Percentiles rank a stretch among this genome's conserved stretches.
These are phyloP conservation scores for Cryphonectria japonica DNA, from an alignment of 2,329 filamentous ascomycete genomes.

Conservation along the genomic window DNA sequence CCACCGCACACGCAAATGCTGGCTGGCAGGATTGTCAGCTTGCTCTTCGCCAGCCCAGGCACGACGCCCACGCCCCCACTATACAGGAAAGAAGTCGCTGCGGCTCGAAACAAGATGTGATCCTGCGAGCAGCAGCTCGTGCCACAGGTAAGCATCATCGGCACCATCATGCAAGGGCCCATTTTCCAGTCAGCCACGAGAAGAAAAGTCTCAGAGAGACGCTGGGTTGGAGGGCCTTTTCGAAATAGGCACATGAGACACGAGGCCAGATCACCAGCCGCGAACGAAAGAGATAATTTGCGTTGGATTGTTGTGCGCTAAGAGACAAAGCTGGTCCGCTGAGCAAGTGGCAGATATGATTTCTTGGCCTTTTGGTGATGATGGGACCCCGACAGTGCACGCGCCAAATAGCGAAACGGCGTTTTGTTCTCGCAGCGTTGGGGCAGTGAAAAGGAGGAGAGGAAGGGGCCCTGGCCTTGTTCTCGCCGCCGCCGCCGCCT, in stretches of 20 bases:
- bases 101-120: neutral
- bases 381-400: neutral
- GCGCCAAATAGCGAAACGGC: neutral
- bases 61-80: neutral
- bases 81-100: neutral
- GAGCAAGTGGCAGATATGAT: neutral
- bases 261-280: neutral
- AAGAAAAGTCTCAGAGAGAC: neutral
- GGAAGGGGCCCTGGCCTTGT: neutral
- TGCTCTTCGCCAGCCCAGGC: neutral
- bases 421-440: neutral
- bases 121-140: neutral
- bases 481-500: neutral
- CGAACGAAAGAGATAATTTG: neutral
- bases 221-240: neutral
- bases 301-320: neutral
- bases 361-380: neutral
- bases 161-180: neutral
- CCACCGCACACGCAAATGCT: neutral
- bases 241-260: neutral
- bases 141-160: neutral
- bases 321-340: slow-evolving; percentile 4
- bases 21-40: neutral
- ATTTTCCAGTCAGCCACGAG: neutral
- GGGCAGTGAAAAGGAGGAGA: neutral